These are phyloP conservation scores for Colletotrichum sp. DNA, from an alignment of 2,329 filamentous ascomycete genomes.

Conservation along the genomic window DNA sequence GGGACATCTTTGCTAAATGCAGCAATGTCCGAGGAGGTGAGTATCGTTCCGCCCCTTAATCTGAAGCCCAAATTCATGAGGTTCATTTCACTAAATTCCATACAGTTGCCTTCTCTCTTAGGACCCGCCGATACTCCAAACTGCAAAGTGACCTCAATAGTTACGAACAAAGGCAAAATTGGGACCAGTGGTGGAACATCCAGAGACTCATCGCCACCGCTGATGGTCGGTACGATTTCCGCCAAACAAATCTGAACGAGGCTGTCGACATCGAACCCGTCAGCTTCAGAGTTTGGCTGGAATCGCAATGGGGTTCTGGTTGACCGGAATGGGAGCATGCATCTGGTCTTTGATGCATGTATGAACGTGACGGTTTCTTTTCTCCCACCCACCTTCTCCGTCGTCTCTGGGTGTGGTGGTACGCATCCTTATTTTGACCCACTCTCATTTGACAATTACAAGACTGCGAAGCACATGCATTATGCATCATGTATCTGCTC, in stretches of 20 bases:
- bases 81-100: slow-evolving; percentile 13
- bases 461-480: neutral
- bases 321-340: neutral
- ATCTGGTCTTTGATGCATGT: neutral
- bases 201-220: slow-evolving; percentile 71
- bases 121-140: slow-evolving; percentile 43
- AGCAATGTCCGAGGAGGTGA: slow-evolving; percentile 55
- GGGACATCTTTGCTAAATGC: slow-evolving; percentile 60
- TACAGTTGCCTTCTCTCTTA: slow-evolving; percentile 44
- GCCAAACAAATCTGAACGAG: slow-evolving; percentile 64
- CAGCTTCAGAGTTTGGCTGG: slow-evolving; percentile 61
- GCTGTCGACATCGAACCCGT: slow-evolving; percentile 52
- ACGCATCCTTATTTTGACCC: neutral
- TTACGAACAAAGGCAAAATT: slow-evolving; percentile 52
- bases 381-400: neutral
- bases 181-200: slow-evolving; percentile 56
- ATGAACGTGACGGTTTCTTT: neutral
- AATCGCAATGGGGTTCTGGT: slow-evolving; percentile 46
- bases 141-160: slow-evolving; percentile 44
- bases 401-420: neutral
- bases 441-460: neutral
- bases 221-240: slow-evolving; percentile 71
- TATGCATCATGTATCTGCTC: neutral
- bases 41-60: slow-evolving; percentile 16
- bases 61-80: neutral